Base-by-base conservation (phyloP, 495 filamentous ascomycete genomes). In the Daldinia vernicosa region DNA sequence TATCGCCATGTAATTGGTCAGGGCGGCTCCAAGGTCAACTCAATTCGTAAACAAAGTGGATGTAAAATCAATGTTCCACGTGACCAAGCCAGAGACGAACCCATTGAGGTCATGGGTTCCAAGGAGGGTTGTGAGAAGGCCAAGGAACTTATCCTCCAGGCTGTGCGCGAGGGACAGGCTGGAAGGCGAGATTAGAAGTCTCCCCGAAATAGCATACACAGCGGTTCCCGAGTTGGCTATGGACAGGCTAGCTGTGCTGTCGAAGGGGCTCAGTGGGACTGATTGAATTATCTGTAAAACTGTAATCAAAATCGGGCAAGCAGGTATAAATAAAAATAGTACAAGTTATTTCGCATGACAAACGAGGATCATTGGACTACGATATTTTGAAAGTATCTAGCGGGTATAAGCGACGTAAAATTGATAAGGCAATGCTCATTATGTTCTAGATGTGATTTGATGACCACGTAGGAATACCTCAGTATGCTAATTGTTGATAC, bases 61-160 rank as follows among this genome's bases (percentile, higher is more conserved):
- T 97, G 93, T 83, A 91, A 90, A 77, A 95, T 99, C 79, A 93
- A 91, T 39, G 93, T 98, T 52, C 95, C 95, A 45, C 88, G 91
- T 68, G 91, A 92, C 76, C 89, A 95, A 71, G 86, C 85, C 40
- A 88, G 85, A 73, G 87, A 84, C 7, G 93, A 97, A 75, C 92
- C 95, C 2, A 98, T 98, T 75, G 92, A 97, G 81, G 89, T 98
- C 73, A 81, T 89, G 59, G 95, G 95, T 30, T 86, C 84, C 63
- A 87, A 86, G 74, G 91, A 93, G 56, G 92, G 92, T 22, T 85
- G 96, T 14, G 94, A 98, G 80, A 87, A 92, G 78, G 96, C 95
- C 39, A 93, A 88, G 81, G 90, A 96, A 51, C 84, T 94, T 75
- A 97, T 99, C 71, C 80, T 99, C 63, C 89, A 92, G 57, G 89